Evolutionary conservation across 2,329 filamentous ascomycete species (phyloP).

Genomic region (Penicillium oxalicum): DNA sequence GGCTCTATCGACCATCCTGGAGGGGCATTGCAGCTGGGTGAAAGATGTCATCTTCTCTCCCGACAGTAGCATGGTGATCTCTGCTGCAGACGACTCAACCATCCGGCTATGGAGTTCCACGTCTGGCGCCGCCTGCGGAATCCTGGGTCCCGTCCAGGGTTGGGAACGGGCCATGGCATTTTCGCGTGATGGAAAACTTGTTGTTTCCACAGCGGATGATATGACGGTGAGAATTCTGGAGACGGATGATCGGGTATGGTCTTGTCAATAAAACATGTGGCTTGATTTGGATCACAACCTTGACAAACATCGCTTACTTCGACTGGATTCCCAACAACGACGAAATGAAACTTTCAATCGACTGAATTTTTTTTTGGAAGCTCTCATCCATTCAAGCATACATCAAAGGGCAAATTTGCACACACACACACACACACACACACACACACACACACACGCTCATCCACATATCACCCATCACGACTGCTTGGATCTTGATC

Average conservation of each 20-base stretch:
- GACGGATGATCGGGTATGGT: conserved; percentile 1
- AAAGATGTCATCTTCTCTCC: conserved; percentile 6
- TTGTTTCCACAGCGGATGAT: conserved; percentile 3
- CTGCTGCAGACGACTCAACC: conserved; percentile 15
- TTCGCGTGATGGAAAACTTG: conserved; percentile 1
- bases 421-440: too few relatives aligned
- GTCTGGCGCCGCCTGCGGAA: conserved; percentile 1
- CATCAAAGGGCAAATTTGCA: too few relatives aligned
- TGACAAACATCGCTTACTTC: too few relatives aligned
- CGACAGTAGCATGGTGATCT: conserved; percentile 5
- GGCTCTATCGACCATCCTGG: not conserved
- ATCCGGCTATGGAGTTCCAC: conserved; percentile 20
- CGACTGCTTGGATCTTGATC: too few relatives aligned
- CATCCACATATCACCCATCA: too few relatives aligned
- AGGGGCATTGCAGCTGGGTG: conserved; percentile 5
- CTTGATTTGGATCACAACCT: too few relatives aligned
- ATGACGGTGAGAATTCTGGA: conserved; percentile 4
- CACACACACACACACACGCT: too few relatives aligned
- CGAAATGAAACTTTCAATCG: too few relatives aligned
- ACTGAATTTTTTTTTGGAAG: too few relatives aligned
- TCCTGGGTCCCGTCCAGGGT: conserved; percentile 1
- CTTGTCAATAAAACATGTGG: not conserved
- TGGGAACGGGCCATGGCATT: conserved; percentile 4
- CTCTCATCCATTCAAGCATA: too few relatives aligned
- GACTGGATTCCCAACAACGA: too few relatives aligned